Conservation (phyloP, 2,329 filamentous ascomycete genomes). For the Daldinia eschscholtzii region DNA sequence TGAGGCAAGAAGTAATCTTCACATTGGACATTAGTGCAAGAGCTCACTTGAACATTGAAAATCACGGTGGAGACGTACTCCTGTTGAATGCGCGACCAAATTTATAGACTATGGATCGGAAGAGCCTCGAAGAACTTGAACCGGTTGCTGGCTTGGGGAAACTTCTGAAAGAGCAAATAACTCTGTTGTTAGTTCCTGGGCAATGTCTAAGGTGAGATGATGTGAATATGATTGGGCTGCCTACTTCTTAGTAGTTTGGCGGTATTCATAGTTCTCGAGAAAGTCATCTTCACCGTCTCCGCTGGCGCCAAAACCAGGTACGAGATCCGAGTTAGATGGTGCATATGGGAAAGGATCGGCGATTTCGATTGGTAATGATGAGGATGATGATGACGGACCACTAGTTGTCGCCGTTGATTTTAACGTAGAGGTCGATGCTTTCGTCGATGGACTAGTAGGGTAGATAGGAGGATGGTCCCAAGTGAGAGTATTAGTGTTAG, state of each 20-base stretch:
- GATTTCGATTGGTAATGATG: conserved; percentile 9
- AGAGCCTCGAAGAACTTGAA: conserved; percentile 44
- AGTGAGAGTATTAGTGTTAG: conserved; percentile 31
- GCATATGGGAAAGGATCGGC: conserved; percentile 31
- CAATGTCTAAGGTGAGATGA: background rate
- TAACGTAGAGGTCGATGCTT: conserved; percentile 9
- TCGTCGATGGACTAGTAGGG: conserved; percentile 21
- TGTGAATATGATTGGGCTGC: background rate
- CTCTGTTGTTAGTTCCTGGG: conserved; percentile 2
- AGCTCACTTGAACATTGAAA: background rate
- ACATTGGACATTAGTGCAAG: conserved; percentile 30
- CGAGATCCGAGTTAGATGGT: conserved; percentile 1
- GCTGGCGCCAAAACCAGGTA: background rate
- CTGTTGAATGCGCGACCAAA: conserved; percentile 45
- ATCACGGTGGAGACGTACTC: conserved; percentile 32
- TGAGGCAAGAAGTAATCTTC: conserved; percentile 37
- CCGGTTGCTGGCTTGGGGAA: conserved; percentile 32
- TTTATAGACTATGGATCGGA: conserved; percentile 45
- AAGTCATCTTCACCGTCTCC: conserved; percentile 7
- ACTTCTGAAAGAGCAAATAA: conserved; percentile 16
- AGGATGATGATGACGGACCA: conserved; percentile 23
- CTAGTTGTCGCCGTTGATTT: conserved; percentile 8
- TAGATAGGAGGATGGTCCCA: conserved; percentile 25
- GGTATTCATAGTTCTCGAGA: background rate
- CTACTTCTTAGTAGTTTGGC: conserved; percentile 6